Evolutionary conservation across 306 rosid genomes (phyloP), one percentile per base, ranked within the genome.

Genomic region (Sphenostylis stenocarpa): DNA sequence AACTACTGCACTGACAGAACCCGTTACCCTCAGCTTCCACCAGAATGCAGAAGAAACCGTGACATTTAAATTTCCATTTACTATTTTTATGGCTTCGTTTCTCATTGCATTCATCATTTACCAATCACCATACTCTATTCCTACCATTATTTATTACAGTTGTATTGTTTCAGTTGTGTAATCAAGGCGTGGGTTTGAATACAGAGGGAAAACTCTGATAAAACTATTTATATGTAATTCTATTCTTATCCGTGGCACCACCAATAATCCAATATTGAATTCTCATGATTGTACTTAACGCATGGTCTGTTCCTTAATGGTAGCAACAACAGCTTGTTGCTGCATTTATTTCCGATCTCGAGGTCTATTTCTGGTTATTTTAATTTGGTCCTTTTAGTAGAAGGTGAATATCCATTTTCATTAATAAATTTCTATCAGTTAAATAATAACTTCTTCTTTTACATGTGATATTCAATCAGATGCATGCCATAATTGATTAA

Each of bases 1-100:
- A 96, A 96, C 84, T 96, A 96, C 77, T 96, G 98, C 83, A 69
- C 75, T 8, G 99, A 96, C 33, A 80, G 94, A 4, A 76, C n/a
- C 0, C 78, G 99, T 6, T 92, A 78, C 81, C 96, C 97, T 0
- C 55, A 21, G 0, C 14, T 82, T 2, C 68, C 99, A 0, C 87
- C 89, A 0, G 99, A 95, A 63, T 95, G 99, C 93, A 87, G 16
- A 79, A 81, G 89, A 29, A 93, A 95, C 92, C 76, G 94, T 56
- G 99, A 95, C 78, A 34, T 84, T 28, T 91, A 86, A 86, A 36
- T 56, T 39, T 29, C 31, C 19, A 48, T 39, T 23, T 41, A 17
- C 13, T 41, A 1, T 38, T 14, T 14, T 43, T 57, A 29, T 44
- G 17, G 4, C 34, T 63, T 11, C 19, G 56, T 51, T 76, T 36